A percentile compares a stretch with the other conserved stretches of the same genome.
Conservation (phyloP, 192 early-diverging fungal species). For the Umbelopsis ramanniana region DNA sequence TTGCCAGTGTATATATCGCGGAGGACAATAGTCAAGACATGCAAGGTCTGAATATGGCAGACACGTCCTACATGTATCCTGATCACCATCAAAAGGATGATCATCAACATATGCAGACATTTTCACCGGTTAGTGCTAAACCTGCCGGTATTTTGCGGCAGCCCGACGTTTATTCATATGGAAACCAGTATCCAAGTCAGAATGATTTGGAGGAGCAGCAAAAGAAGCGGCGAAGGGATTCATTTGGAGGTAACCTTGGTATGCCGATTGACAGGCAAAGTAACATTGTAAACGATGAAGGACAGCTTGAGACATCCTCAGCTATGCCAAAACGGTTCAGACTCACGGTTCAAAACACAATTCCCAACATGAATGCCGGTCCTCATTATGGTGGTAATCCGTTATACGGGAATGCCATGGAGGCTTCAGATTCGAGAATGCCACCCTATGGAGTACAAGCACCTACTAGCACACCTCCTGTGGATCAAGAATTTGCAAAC, state of each 20-base stretch:
- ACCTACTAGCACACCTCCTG: background rate
- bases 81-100: background rate
- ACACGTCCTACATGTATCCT: background rate
- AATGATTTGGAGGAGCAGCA: slow-evolving; percentile 8
- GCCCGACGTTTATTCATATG: background rate
- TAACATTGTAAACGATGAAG: background rate
- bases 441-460: background rate
- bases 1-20: background rate
- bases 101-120: background rate
- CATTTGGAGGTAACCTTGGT: background rate
- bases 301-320: background rate
- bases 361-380: background rate
- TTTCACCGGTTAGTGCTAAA: background rate
- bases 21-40: background rate
- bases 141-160: background rate
- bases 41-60: background rate
- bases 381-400: background rate
- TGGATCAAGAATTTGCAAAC: background rate
- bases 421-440: background rate
- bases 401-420: background rate
- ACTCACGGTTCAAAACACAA: background rate
- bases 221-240: background rate
- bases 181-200: background rate
- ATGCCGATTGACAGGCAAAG: background rate
- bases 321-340: slow-evolving; percentile 3